Evolutionary conservation across 2,329 filamentous ascomycete genomes (phyloP).

Genomic region (Orbilia javanica): DNA sequence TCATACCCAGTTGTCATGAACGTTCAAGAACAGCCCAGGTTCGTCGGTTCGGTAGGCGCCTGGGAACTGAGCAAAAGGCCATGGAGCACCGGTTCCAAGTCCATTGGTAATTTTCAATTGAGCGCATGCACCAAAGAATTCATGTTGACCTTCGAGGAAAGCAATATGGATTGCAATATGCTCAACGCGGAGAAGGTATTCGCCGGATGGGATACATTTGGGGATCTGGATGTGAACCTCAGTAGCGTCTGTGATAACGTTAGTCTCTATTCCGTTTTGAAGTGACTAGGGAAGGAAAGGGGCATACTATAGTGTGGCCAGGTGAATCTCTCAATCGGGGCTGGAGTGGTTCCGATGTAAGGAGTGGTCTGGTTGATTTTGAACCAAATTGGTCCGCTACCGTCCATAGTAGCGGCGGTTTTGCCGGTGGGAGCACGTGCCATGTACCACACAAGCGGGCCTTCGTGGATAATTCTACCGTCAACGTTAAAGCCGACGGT

Average conservation of each 20-base stretch:
- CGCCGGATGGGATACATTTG: constrained; percentile 65
- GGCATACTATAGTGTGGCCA: constrained; percentile 45
- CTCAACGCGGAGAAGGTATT: constrained; percentile 68
- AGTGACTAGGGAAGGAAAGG: background rate
- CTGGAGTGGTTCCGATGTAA: constrained; percentile 31
- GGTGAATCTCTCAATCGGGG: constrained; percentile 20
- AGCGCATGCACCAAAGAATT: constrained; percentile 68
- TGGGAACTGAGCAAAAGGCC: constrained; percentile 65
- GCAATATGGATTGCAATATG: constrained; percentile 68
- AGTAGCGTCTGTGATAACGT: constrained; percentile 23
- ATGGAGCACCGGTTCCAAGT: constrained; percentile 64
- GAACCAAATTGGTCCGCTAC: constrained; percentile 64
- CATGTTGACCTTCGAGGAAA: constrained; percentile 62
- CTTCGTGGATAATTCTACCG: constrained; percentile 65
- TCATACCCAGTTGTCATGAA: constrained; percentile 58
- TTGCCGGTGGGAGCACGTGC: constrained; percentile 62
- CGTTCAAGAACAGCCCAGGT: constrained; percentile 59
- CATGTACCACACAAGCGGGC: constrained; percentile 67
- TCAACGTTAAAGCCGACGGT: constrained; percentile 57
- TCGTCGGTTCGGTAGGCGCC: constrained; percentile 64
- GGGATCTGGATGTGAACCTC: constrained; percentile 65
- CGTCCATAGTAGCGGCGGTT: constrained; percentile 63
- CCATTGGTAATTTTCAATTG: constrained; percentile 67
- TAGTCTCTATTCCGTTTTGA: constrained; percentile 10
- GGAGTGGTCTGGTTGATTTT: constrained; percentile 64